Conservation (phyloP, 371 early-diverging fungal species). For the Mucor indicus region DNA sequence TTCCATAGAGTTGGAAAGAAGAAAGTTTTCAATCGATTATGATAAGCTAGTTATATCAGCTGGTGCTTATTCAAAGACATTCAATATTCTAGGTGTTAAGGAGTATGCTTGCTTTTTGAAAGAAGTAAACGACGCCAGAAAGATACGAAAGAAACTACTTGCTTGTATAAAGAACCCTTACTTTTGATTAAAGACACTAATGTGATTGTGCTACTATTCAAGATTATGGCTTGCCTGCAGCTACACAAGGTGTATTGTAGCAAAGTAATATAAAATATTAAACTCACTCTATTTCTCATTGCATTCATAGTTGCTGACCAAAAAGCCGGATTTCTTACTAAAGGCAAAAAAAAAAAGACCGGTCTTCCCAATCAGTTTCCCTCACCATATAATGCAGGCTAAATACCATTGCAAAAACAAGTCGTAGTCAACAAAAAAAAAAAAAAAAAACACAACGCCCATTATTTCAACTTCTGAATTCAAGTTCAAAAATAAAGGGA, state of each 20-base stretch:
- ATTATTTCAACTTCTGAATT: too few relatives aligned
- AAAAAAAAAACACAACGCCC: too few relatives aligned
- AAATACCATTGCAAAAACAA: slow-evolving; percentile 33
- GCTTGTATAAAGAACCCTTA: slow-evolving; percentile 48
- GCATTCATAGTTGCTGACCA: slow-evolving; percentile 76
- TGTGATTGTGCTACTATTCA: slow-evolving; percentile 75
- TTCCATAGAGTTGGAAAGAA: background rate
- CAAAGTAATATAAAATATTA: background rate
- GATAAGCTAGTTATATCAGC: slow-evolving; percentile 79
- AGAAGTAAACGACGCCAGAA: slow-evolving; percentile 71
- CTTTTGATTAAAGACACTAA: slow-evolving; percentile 47
- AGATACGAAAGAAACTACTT: slow-evolving; percentile 67
- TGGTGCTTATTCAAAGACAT: slow-evolving; percentile 83
- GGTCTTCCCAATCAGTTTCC: background rate
- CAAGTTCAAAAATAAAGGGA: slow-evolving; percentile 38
- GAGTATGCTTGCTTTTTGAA: slow-evolving; percentile 74
- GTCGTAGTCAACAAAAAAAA: slow-evolving; percentile 13
- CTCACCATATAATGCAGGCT: background rate
- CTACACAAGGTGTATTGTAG: slow-evolving; percentile 57
- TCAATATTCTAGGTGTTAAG: slow-evolving; percentile 76
- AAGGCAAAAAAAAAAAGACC: slow-evolving; percentile 17
- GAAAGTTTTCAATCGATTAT: slow-evolving; percentile 47
- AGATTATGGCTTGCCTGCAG: slow-evolving; percentile 63
- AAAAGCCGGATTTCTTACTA: slow-evolving; percentile 65
- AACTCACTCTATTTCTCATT: background rate